A percentile compares a stretch with the other conserved stretches of the same genome.
Conservation (phyloP, 202 grass and related monocot species). For the Tripidium arundinaceum region DNA sequence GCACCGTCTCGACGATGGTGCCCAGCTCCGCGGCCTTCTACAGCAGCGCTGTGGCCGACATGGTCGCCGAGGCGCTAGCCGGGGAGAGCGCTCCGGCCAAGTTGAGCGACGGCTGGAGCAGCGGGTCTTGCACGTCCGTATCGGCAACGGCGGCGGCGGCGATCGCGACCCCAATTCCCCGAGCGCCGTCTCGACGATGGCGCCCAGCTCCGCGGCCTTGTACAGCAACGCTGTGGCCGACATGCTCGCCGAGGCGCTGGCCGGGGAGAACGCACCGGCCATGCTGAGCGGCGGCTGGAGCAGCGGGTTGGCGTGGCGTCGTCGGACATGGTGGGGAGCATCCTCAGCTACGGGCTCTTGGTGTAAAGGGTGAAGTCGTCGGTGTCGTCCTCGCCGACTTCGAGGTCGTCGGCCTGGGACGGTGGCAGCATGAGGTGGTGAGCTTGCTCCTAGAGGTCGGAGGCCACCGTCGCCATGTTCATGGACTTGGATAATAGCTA, state of each 20-base stretch:
- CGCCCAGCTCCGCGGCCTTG: slow-evolving; percentile 54
- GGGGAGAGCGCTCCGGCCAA: too few relatives aligned
- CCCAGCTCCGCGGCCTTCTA: too few relatives aligned
- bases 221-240: slow-evolving; percentile 65
- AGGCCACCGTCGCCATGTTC: slow-evolving; percentile 63
- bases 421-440: background rate
- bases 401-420: background rate
- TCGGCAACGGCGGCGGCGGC: too few relatives aligned
- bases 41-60: too few relatives aligned
- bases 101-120: too few relatives aligned
- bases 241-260: slow-evolving; percentile 22
- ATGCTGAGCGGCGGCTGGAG: slow-evolving; percentile 28
- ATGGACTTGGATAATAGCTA: slow-evolving; percentile 51
- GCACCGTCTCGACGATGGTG: too few relatives aligned
- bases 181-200: background rate
- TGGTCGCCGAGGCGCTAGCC: too few relatives aligned
- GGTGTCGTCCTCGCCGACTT: background rate
- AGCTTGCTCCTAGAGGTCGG: slow-evolving; percentile 38
- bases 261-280: slow-evolving; percentile 46
- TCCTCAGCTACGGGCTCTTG: slow-evolving; percentile 29
- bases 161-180: too few relatives aligned
- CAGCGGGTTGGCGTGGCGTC: background rate
- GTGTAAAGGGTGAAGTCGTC: slow-evolving; percentile 18
- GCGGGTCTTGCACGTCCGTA: too few relatives aligned
- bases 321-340: slow-evolving; percentile 3